These are phyloP conservation scores for Kuraishia molischiana DNA, from an alignment of 805 yeast species.

Conservation along the genomic window DNA sequence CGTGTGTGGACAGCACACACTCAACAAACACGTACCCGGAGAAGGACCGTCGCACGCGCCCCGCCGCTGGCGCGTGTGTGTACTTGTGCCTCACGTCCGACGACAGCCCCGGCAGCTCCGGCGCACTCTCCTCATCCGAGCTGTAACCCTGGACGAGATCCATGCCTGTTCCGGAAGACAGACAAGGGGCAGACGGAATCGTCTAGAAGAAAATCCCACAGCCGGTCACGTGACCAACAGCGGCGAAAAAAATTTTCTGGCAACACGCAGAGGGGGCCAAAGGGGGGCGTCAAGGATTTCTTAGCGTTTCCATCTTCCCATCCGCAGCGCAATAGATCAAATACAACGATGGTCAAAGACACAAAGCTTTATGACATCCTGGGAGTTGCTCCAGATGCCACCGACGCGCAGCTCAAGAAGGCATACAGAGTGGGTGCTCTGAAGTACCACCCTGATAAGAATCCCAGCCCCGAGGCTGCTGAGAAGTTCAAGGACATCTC, in stretches of 20 bases:
- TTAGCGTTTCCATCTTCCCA: too few relatives aligned
- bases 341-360: slow-evolving; percentile 59
- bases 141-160: neutral
- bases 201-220: too few relatives aligned
- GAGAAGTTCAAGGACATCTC: slow-evolving; percentile 91
- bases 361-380: slow-evolving; percentile 67
- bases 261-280: too few relatives aligned
- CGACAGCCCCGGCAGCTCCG: neutral
- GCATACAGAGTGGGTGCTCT: slow-evolving; percentile 78
- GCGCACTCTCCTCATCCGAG: neutral
- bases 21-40: neutral
- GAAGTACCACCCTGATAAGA: slow-evolving; percentile 78
- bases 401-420: slow-evolving; percentile 65
- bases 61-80: neutral
- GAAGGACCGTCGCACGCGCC: too few relatives aligned
- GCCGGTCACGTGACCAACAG: too few relatives aligned
- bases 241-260: too few relatives aligned
- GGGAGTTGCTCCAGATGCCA: slow-evolving; percentile 63
- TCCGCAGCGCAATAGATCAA: too few relatives aligned
- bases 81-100: neutral
- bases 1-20: neutral
- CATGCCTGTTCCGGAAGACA: too few relatives aligned
- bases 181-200: too few relatives aligned
- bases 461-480: slow-evolving; percentile 81
- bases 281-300: too few relatives aligned